phyloP scores from a whole-genome alignment of 805 yeast genomes.

The Yarrowia sp. region DNA sequence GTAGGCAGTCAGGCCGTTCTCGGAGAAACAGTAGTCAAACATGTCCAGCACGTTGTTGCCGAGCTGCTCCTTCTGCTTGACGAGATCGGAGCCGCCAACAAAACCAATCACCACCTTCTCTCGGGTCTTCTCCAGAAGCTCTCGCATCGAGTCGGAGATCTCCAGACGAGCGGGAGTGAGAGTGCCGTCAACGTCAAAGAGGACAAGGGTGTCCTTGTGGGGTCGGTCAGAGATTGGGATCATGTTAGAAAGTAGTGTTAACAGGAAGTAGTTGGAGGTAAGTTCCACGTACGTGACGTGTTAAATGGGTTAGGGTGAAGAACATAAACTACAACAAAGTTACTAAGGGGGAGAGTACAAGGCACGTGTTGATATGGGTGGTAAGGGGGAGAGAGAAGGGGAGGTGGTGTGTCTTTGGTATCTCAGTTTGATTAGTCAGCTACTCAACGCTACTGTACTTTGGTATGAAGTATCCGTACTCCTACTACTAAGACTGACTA shows the following conservation, averaged over 20 bases:
- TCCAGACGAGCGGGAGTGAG: slow-evolving; percentile 93
- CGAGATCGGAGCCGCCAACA: slow-evolving; percentile 96
- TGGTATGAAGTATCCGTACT: no score
- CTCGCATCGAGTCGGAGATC: slow-evolving; percentile 69
- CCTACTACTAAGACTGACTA: no score
- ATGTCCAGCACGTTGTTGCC: slow-evolving; percentile 77
- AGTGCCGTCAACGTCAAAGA: slow-evolving; percentile 98
- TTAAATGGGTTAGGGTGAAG: neutral
- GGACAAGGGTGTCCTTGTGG: slow-evolving; percentile 71
- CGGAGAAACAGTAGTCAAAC: slow-evolving; percentile 95
- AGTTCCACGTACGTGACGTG: slow-evolving; percentile 34
- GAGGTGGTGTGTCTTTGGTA: no score
- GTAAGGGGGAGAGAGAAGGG: no score
- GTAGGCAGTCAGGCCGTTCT: slow-evolving; percentile 98
- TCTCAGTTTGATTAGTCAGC: no score
- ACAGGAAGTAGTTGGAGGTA: no score
- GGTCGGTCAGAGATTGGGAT: slow-evolving; percentile 81
- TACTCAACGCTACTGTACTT: no score
- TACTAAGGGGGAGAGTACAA: no score
- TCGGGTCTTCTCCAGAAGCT: slow-evolving; percentile 75
- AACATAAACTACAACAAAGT: no score
- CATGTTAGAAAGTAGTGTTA: no score
- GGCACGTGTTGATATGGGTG: no score
- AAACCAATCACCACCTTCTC: slow-evolving; percentile 94
- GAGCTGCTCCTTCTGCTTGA: slow-evolving; percentile 95